A percentile compares a stretch with the other conserved stretches of the same genome.
Conservation (phyloP, 805 yeast genomes). For the Zygosaccharomyces gambellarensis region DNA sequence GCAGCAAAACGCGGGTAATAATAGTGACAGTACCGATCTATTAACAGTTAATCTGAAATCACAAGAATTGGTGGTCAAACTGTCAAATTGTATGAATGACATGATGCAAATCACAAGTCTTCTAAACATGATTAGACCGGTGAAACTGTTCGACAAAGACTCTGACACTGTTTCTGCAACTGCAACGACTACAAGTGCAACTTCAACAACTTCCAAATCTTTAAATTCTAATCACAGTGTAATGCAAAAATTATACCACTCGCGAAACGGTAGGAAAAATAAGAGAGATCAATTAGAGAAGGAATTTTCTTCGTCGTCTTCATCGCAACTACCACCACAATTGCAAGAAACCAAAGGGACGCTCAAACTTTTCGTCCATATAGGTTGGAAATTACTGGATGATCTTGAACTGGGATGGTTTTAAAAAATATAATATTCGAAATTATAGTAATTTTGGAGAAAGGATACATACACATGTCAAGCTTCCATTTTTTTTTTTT, state of each 20-base stretch:
- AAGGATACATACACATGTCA: too few relatives aligned
- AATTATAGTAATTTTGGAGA: not conserved
- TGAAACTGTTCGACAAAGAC: slow-evolving; percentile 25
- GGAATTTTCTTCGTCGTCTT: not conserved
- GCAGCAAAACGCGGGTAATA: slow-evolving; percentile 12
- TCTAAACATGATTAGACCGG: slow-evolving; percentile 29
- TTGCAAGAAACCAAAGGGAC: slow-evolving; percentile 2
- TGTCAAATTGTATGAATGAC: slow-evolving; percentile 34
- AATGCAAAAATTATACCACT: slow-evolving; percentile 5
- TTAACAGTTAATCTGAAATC: slow-evolving; percentile 11
- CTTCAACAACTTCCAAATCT: slow-evolving; percentile 8
- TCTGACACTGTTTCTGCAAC: not conserved
- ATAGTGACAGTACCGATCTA: not conserved
- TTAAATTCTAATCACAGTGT: slow-evolving; percentile 2
- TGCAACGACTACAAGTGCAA: not conserved
- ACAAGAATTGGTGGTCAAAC: slow-evolving; percentile 28
- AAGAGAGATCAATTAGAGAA: not conserved
- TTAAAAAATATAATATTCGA: not conserved
- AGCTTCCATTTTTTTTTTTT: too few relatives aligned
- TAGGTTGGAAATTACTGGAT: slow-evolving; percentile 32
- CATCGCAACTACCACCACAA: not conserved
- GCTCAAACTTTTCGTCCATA: slow-evolving; percentile 14
- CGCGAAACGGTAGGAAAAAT: not conserved
- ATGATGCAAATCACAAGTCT: slow-evolving; percentile 32
- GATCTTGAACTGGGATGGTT: slow-evolving; percentile 34